phyloP scores from a whole-genome alignment of 169 alveolate genomes.

The Plasmodium knowlesi region DNA sequence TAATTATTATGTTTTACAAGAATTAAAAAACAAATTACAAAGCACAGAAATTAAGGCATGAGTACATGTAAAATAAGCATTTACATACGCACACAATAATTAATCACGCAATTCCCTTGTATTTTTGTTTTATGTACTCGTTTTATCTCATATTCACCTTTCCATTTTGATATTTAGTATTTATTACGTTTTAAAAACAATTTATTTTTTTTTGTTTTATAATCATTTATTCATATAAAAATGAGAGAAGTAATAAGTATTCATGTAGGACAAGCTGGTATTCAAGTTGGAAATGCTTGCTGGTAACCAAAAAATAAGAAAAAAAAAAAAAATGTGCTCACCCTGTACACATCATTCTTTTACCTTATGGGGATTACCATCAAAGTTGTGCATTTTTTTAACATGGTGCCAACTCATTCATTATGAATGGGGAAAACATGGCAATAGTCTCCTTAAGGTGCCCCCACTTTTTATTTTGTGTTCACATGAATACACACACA shows the following conservation, averaged over 20 bases:
- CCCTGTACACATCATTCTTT: background rate
- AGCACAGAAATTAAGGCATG: background rate
- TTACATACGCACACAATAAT: slow-evolving; percentile 22
- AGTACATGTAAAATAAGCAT: background rate
- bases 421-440: background rate
- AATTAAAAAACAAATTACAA: background rate
- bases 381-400: background rate
- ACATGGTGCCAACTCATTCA: background rate
- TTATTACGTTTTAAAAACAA: slow-evolving; percentile 33
- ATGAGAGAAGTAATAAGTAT: slow-evolving; percentile 92
- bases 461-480: background rate
- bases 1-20: background rate
- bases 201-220: slow-evolving; percentile 23
- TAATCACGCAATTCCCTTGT: background rate
- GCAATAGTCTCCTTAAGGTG: background rate
- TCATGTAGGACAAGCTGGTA: slow-evolving; percentile 99
- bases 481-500: background rate
- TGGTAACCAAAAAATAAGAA: slow-evolving; percentile 45
- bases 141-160: background rate
- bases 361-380: background rate
- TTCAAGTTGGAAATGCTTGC: slow-evolving; percentile 96
- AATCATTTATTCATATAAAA: slow-evolving; percentile 28
- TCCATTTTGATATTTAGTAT: slow-evolving; percentile 21
- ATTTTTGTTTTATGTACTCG: slow-evolving; percentile 10
- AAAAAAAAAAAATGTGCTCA: slow-evolving; percentile 5